Evolutionary conservation across 306 rosid species (phyloP).

Genomic region (Trifolium subterraneum): DNA sequence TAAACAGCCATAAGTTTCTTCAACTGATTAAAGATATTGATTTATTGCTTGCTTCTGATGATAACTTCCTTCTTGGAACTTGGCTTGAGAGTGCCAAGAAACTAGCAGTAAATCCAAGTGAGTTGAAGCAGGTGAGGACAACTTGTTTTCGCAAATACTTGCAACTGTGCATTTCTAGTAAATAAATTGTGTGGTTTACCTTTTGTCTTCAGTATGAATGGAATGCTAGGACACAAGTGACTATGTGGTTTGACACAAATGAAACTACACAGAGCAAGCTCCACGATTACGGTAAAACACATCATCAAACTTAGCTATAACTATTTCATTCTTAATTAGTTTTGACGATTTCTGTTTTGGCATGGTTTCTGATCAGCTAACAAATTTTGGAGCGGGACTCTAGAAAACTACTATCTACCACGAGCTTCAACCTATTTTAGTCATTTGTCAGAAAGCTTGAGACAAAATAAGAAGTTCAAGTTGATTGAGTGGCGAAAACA

Average conservation of each 20-base stretch:
- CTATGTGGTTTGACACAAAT: slow-evolving; percentile 94
- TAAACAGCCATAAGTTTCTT: slow-evolving; percentile 65
- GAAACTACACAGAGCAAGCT: slow-evolving; percentile 74
- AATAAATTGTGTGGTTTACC: slow-evolving; percentile 20
- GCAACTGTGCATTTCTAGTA: background rate
- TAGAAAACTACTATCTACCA: slow-evolving; percentile 83
- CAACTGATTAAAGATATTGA: slow-evolving; percentile 83
- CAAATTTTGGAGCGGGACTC: slow-evolving; percentile 86
- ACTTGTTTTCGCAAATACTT: background rate
- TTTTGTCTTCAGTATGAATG: slow-evolving; percentile 77
- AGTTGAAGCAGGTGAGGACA: slow-evolving; percentile 68
- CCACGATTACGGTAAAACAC: slow-evolving; percentile 85
- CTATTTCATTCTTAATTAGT: slow-evolving; percentile 12
- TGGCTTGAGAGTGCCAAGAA: slow-evolving; percentile 93
- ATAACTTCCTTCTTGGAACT: slow-evolving; percentile 86
- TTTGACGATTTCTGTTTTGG: slow-evolving; percentile 27
- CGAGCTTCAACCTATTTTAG: slow-evolving; percentile 78
- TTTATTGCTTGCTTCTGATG: slow-evolving; percentile 76
- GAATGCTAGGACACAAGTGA: slow-evolving; percentile 95
- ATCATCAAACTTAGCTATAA: background rate
- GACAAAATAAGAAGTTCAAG: slow-evolving; percentile 56
- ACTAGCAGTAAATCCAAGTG: slow-evolving; percentile 63
- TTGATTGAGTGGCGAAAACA: slow-evolving; percentile 79
- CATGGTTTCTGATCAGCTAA: slow-evolving; percentile 57
- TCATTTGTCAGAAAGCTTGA: slow-evolving; percentile 66